A percentile compares a stretch with the other conserved stretches of the same genome.
Evolutionary conservation across 1,139 yeast species (phyloP).

Genomic region (Dujonia santamariae): DNA sequence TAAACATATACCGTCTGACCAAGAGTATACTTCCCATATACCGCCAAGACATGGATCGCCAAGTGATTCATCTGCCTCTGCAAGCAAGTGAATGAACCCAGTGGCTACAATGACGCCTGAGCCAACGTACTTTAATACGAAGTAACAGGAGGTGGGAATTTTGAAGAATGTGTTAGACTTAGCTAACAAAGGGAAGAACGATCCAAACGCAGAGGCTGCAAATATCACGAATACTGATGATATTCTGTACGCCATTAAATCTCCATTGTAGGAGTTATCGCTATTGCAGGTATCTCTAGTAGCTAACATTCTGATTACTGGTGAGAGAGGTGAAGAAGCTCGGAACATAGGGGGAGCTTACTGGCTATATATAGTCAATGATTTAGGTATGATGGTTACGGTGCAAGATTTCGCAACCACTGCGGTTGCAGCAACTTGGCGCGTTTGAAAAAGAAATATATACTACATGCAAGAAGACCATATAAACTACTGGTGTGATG

Average conservation of each 20-base stretch:
- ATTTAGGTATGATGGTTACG: too few species aligned
- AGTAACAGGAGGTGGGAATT: slow-evolving; percentile 26
- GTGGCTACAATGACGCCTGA: slow-evolving; percentile 37
- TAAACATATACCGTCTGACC: slow-evolving; percentile 40
- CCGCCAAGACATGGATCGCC: slow-evolving; percentile 35
- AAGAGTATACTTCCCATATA: slow-evolving; percentile 32
- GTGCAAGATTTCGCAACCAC: too few species aligned
- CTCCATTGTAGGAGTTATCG: slow-evolving; percentile 21
- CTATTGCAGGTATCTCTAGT: slow-evolving; percentile 17
- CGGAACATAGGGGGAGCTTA: too few species aligned
- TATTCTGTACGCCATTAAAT: slow-evolving; percentile 23
- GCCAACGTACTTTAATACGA: slow-evolving; percentile 26
- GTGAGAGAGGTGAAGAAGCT: too few species aligned
- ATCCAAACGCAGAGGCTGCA: slow-evolving; percentile 28
- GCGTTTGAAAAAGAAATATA: too few species aligned
- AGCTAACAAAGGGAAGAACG: slow-evolving; percentile 30
- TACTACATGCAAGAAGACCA: too few species aligned
- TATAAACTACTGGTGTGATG: too few species aligned
- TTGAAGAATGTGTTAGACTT: slow-evolving; percentile 16
- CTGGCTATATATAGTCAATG: too few species aligned
- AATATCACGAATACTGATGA: slow-evolving; percentile 30
- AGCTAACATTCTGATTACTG: too few species aligned
- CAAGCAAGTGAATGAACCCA: slow-evolving; percentile 32
- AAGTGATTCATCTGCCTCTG: slow-evolving; percentile 27
- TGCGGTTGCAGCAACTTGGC: too few species aligned